Percentiles rank a stretch among this genome's conserved stretches.
These are phyloP conservation scores for Hamamelis virginiana DNA, from an alignment of 164 flowering plant species.

Conservation along the genomic window DNA sequence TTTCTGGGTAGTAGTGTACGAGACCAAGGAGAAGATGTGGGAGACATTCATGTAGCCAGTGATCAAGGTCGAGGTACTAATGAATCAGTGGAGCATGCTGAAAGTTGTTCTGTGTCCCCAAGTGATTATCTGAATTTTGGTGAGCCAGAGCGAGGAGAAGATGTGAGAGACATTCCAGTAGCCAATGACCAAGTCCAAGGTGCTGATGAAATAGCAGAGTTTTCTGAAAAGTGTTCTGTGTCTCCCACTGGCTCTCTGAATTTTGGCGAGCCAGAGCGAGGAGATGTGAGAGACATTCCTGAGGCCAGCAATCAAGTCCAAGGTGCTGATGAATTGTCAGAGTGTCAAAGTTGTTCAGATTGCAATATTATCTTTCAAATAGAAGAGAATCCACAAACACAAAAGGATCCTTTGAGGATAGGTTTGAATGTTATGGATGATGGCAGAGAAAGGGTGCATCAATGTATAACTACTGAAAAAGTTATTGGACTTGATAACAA, in stretches of 20 bases:
- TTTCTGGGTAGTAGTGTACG: slow-evolving; percentile 1
- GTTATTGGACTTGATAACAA: slow-evolving; percentile 12
- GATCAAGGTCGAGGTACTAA: background rate
- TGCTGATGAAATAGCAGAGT: background rate
- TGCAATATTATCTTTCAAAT: slow-evolving; percentile 19
- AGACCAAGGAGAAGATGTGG: slow-evolving; percentile 12
- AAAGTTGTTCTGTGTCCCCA: background rate
- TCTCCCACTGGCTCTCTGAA: background rate
- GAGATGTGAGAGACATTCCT: slow-evolving; percentile 21
- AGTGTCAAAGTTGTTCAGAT: slow-evolving; percentile 22
- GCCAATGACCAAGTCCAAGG: background rate
- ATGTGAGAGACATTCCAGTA: background rate
- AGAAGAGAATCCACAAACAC: slow-evolving; percentile 18
- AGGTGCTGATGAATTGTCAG: slow-evolving; percentile 8
- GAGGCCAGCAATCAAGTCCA: slow-evolving; percentile 21
- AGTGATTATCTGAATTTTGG: background rate
- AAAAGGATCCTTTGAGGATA: slow-evolving; percentile 14
- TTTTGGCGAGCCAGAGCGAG: slow-evolving; percentile 20
- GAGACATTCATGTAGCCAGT: background rate
- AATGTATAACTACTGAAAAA: slow-evolving; percentile 16
- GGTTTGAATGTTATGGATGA: slow-evolving; percentile 16
- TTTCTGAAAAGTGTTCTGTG: slow-evolving; percentile 1
- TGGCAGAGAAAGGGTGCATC: slow-evolving; percentile 20
- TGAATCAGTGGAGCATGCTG: slow-evolving; percentile 1
- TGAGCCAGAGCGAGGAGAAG: slow-evolving; percentile 11